A percentile compares a stretch with the other conserved stretches of the same genome.
Conservation (phyloP, 202 grass and related monocot species). For the Dendrocalamus latiflorus region DNA sequence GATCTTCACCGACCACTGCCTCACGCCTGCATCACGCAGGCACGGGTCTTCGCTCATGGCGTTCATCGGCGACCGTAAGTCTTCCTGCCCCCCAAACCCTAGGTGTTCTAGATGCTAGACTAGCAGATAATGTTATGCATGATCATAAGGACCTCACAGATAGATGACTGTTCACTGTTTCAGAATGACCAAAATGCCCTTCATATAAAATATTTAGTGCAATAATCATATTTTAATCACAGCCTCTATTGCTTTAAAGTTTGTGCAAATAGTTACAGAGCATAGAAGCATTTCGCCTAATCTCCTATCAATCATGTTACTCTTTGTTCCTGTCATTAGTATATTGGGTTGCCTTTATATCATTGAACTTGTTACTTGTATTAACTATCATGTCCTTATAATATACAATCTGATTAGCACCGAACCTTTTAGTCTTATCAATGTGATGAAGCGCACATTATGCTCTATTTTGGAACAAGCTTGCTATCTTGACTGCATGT, state of each 20-base stretch:
- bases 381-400: neutral
- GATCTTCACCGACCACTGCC: no score
- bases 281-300: neutral
- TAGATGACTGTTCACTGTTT: neutral
- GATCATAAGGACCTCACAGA: no score
- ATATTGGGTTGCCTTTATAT: neutral
- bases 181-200: neutral
- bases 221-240: neutral
- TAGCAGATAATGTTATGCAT: no score
- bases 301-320: neutral
- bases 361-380: neutral
- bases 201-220: neutral
- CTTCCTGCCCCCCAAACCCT: no score
- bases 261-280: neutral
- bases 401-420: neutral
- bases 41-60: no score
- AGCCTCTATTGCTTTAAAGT: neutral
- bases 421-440: neutral
- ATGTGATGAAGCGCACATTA: neutral
- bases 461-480: conserved; percentile 10
- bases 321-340: neutral
- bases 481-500: conserved; percentile 8
- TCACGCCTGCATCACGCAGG: no score
- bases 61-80: no score
- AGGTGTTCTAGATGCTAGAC: no score